Evolutionary conservation across 2,329 filamentous ascomycete species (phyloP), one percentile per base, ranked within the genome.

Genomic region (Curvularia spicifera): DNA sequence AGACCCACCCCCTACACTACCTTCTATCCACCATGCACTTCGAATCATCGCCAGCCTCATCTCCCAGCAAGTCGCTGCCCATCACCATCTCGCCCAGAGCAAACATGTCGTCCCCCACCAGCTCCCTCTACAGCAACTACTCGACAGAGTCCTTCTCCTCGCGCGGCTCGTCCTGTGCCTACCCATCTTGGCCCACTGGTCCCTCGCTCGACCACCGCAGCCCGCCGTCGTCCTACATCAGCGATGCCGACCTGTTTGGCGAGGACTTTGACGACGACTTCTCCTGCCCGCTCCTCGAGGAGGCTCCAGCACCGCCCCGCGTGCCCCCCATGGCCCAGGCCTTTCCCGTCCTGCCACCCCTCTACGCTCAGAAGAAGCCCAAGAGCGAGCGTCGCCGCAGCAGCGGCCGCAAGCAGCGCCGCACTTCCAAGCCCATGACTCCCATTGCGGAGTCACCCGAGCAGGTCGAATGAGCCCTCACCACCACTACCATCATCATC

Each of bases 391-490:
- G 74, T 44, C 73, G 76, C 62, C 71, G 76, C 66, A 74, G 75
- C 68, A 78, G 76, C 56, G 73, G 71, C 44, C 71, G 72, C 63
- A 79, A 78, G 72, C 70, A 72, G 56, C 70, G 74, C 42, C 71
- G 76, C 52, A 64, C 74, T 2, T 77, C 76, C 43, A 78, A 78
- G 70, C 76, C 77, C 12, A 78, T 79, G 77, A 74, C 72, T 53
- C 76, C 77, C 54, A 79, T 79, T 57, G 68, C 75, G 10, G 77
- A 79, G 70, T 75, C 73, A 7, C 73, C 75, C 20, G 76, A 77
- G 63, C 71, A 72, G 15, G 67, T 68, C 22, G 76, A 78, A 67
- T 78, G 71, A 78, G 51, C 57, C n/a, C 24, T 2, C 9, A 13
- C 3, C n/a, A 13, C 18, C 50, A n/a, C 10, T 46, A n/a, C 31